A percentile compares a stretch with the other conserved stretches of the same genome.
Evolutionary conservation across 148 eudicot genomes (phyloP).

Genomic region (Chenopodium quinoa): DNA sequence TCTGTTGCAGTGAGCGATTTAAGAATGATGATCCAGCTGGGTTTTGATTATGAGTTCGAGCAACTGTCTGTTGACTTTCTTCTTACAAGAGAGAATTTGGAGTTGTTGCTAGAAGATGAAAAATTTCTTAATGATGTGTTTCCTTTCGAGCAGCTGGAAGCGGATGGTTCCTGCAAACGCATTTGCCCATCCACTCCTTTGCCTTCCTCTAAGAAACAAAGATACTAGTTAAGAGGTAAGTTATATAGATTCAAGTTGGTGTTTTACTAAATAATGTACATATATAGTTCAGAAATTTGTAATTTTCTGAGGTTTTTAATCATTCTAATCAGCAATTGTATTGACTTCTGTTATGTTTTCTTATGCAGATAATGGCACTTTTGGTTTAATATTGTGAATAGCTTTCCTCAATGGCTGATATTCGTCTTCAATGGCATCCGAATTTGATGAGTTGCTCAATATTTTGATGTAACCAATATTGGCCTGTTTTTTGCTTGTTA

Average conservation of each 20-base stretch:
- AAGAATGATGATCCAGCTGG: slow-evolving; percentile 17
- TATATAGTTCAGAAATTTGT: neutral
- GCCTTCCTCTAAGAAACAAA: slow-evolving; percentile 12
- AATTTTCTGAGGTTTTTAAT: neutral
- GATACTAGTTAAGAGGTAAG: slow-evolving; percentile 3
- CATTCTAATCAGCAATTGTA: too few species aligned
- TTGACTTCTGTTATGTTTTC: neutral
- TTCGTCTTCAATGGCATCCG: neutral
- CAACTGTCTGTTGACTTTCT: slow-evolving; percentile 16
- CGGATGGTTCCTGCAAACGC: slow-evolving; percentile 9
- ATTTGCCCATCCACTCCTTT: slow-evolving; percentile 10
- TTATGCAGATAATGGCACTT: neutral
- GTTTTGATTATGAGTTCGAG: slow-evolving; percentile 9
- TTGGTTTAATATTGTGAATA: slow-evolving; percentile 1
- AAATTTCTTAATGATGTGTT: slow-evolving; percentile 11
- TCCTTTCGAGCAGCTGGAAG: neutral
- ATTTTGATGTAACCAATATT: neutral
- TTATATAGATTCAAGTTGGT: neutral
- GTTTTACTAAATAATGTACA: neutral
- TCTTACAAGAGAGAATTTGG: slow-evolving; percentile 18
- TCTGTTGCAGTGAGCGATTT: neutral
- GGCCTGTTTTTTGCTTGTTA: neutral
- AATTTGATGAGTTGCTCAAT: neutral
- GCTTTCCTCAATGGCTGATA: neutral
- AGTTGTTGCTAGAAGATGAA: slow-evolving; percentile 15